A percentile compares a stretch with the other conserved stretches of the same genome.
Conservation (phyloP, 176 grass and related monocot genomes). For the Carex kokanica region DNA sequence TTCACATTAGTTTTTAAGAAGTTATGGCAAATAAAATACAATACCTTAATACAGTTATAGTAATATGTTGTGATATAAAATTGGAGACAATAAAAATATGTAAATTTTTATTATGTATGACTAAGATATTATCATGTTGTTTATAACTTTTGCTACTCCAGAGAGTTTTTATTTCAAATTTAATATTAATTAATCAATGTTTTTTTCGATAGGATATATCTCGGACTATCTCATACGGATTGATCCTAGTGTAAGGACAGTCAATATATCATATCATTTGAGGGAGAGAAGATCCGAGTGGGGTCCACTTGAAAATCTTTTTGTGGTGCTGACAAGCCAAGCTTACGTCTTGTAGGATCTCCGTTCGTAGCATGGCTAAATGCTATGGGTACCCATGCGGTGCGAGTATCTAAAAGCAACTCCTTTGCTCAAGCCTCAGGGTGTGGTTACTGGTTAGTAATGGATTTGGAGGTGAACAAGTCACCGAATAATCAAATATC, state of each 20-base stretch:
- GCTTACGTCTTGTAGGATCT: too few relatives aligned
- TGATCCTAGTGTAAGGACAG: background rate
- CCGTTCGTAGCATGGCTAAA: too few relatives aligned
- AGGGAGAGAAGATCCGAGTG: background rate
- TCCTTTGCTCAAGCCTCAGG: too few relatives aligned
- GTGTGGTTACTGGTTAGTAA: too few relatives aligned
- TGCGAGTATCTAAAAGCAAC: too few relatives aligned
- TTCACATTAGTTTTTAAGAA: too few relatives aligned
- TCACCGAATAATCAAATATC: too few relatives aligned
- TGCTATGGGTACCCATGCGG: too few relatives aligned
- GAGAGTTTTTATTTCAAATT: too few relatives aligned
- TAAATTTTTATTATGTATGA: background rate
- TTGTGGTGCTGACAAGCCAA: background rate
- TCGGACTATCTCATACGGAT: background rate
- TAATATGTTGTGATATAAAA: background rate
- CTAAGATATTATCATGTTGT: background rate
- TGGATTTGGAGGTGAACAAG: too few relatives aligned
- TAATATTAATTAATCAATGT: too few relatives aligned
- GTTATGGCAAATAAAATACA: too few relatives aligned
- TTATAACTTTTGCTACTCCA: background rate
- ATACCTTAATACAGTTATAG: background rate
- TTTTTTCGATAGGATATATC: background rate
- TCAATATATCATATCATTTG: background rate
- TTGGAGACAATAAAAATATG: background rate
- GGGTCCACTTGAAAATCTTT: background rate